phyloP scores from a whole-genome alignment of 257 asterid species.

The Ilex asprella region DNA sequence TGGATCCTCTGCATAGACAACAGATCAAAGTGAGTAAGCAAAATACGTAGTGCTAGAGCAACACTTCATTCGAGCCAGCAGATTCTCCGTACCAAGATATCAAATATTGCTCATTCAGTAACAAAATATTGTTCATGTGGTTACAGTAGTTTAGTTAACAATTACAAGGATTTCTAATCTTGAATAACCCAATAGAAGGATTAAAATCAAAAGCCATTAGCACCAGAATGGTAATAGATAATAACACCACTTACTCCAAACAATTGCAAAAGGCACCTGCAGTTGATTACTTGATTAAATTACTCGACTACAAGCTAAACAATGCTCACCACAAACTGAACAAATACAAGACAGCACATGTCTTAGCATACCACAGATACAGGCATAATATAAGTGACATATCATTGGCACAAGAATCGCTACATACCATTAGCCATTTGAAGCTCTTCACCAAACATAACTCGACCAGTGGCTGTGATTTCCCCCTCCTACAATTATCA shows the following conservation, averaged over 20 bases:
- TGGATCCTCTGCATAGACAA: background rate
- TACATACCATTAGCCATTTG: slow-evolving; percentile 52
- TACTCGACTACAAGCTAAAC: background rate
- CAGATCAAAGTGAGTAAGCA: background rate
- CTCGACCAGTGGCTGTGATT: slow-evolving; percentile 40
- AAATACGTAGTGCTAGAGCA: background rate
- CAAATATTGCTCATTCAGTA: background rate
- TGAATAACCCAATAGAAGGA: no score
- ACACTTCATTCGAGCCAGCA: background rate
- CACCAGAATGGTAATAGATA: no score
- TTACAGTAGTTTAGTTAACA: no score
- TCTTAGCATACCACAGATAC: background rate
- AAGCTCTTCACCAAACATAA: slow-evolving; percentile 50
- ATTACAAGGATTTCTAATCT: no score
- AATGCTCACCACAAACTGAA: background rate
- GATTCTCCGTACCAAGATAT: background rate
- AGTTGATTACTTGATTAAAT: background rate
- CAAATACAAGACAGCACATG: background rate
- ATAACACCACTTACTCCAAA: no score
- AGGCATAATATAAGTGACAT: background rate
- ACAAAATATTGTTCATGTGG: no score
- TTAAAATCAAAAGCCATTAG: no score
- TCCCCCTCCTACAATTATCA: slow-evolving; percentile 64
- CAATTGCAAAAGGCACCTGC: background rate
- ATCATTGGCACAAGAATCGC: background rate